phyloP scores from a whole-genome alignment of 768 basidiomycete species.

The Xanthoconium stramineum region DNA sequence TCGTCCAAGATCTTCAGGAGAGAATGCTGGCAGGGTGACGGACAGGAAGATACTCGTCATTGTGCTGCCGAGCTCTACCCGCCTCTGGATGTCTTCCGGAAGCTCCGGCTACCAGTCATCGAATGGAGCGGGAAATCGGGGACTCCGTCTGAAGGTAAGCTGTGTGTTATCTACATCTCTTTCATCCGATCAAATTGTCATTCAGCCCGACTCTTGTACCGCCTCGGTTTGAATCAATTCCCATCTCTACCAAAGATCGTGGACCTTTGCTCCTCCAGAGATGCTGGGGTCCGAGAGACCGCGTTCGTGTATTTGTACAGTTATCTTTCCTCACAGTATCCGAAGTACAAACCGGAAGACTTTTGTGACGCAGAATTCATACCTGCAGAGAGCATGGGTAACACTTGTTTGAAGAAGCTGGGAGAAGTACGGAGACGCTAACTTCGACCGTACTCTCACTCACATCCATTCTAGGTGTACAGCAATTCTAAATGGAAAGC shows the following conservation, averaged over 20 bases:
- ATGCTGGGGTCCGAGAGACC: slow-evolving; percentile 42
- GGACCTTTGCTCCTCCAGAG: slow-evolving; percentile 55
- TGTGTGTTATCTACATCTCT: not conserved
- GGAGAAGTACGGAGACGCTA: slow-evolving; percentile 46
- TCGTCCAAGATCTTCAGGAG: slow-evolving; percentile 7
- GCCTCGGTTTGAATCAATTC: slow-evolving; percentile 57
- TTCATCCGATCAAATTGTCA: not conserved
- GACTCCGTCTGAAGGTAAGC: slow-evolving; percentile 74
- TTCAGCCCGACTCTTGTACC: slow-evolving; percentile 69
- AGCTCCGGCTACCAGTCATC: slow-evolving; percentile 70
- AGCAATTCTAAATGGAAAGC: slow-evolving; percentile 57
- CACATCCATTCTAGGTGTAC: slow-evolving; percentile 50
- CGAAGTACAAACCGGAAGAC: slow-evolving; percentile 46
- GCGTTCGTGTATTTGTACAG: slow-evolving; percentile 79
- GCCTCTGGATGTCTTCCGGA: slow-evolving; percentile 63
- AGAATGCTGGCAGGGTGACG: not conserved
- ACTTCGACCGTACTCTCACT: not conserved
- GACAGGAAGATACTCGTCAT: slow-evolving; percentile 40
- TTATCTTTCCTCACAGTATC: slow-evolving; percentile 57
- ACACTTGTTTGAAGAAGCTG: slow-evolving; percentile 53
- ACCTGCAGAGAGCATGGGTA: slow-evolving; percentile 56
- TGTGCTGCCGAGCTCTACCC: slow-evolving; percentile 79
- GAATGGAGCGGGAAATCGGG: slow-evolving; percentile 69
- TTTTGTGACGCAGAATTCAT: slow-evolving; percentile 67
- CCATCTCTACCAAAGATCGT: slow-evolving; percentile 67